Percentiles rank a stretch among this genome's conserved stretches.
These are phyloP conservation scores for Cubamyces sp. DNA, from an alignment of 768 basidiomycete species.

Conservation along the genomic window DNA sequence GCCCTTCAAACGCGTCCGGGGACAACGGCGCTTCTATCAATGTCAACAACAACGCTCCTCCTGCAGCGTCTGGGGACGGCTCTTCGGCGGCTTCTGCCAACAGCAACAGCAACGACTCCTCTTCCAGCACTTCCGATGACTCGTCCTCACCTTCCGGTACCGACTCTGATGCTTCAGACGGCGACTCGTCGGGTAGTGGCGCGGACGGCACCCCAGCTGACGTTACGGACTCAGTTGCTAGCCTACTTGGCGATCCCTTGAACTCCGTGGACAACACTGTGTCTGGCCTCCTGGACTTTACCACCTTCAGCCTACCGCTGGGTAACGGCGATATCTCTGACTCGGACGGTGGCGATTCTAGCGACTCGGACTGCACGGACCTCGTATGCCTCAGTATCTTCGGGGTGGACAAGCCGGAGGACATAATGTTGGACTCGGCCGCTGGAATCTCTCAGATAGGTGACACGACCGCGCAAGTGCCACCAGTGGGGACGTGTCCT, in stretches of 20 bases:
- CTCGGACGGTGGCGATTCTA: neutral
- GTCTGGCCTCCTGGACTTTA: neutral
- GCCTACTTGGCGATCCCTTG: neutral
- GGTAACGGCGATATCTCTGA: no score
- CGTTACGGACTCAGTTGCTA: neutral
- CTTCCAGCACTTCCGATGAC: no score
- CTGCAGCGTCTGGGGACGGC: neutral
- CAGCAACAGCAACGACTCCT: no score
- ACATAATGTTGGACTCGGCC: neutral
- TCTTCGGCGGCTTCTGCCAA: neutral
- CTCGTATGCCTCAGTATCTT: neutral
- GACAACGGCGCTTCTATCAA: neutral
- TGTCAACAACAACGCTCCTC: neutral
- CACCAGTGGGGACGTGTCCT: no score
- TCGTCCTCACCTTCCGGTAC: no score
- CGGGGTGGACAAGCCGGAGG: neutral
- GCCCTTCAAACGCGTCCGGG: neutral
- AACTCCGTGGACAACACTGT: neutral
- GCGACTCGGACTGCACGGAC: neutral
- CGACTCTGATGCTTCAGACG: no score
- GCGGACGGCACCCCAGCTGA: neutral
- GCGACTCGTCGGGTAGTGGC: no score
- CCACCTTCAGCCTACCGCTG: neutral
- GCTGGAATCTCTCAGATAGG: no score
- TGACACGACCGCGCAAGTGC: no score